Conservation (phyloP, 805 yeast genomes). For the Lachancea quebecensis region DNA sequence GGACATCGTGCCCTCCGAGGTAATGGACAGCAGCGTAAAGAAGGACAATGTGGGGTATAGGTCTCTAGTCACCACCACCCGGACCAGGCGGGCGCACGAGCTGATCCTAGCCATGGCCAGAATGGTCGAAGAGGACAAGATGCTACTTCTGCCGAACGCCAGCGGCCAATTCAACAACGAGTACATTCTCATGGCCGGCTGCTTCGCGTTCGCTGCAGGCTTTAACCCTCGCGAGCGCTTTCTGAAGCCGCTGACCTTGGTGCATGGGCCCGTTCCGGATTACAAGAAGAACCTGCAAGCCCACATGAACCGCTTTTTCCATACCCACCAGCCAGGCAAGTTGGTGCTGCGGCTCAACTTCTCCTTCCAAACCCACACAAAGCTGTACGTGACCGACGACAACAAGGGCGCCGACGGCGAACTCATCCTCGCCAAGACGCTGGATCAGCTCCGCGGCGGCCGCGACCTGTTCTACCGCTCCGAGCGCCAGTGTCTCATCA, state of each 20-base stretch:
- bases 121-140: constrained; percentile 56
- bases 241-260: constrained; percentile 46
- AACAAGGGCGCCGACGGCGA: constrained; percentile 34
- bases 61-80: constrained; percentile 14
- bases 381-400: constrained; percentile 40
- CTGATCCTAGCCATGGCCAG: constrained; percentile 23
- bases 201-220: constrained; percentile 64
- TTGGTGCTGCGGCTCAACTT: constrained; percentile 62
- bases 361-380: constrained; percentile 58
- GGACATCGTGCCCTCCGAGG: constrained; percentile 12
- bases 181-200: constrained; percentile 50
- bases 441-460: constrained; percentile 29
- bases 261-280: constrained; percentile 70
- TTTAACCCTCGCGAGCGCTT: constrained; percentile 55
- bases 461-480: constrained; percentile 48
- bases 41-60: constrained; percentile 11
- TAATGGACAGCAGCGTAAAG: constrained; percentile 8
- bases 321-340: constrained; percentile 44
- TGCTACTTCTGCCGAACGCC: constrained; percentile 42
- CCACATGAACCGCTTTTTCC: constrained; percentile 64
- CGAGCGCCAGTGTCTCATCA: constrained; percentile 51
- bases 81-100: constrained; percentile 17
- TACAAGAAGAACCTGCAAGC: constrained; percentile 47
- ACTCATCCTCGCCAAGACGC: constrained; percentile 30
- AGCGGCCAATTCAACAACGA: constrained; percentile 41